Conservation (phyloP, 306 rosid species). For the Lathyrus sativus region DNA sequence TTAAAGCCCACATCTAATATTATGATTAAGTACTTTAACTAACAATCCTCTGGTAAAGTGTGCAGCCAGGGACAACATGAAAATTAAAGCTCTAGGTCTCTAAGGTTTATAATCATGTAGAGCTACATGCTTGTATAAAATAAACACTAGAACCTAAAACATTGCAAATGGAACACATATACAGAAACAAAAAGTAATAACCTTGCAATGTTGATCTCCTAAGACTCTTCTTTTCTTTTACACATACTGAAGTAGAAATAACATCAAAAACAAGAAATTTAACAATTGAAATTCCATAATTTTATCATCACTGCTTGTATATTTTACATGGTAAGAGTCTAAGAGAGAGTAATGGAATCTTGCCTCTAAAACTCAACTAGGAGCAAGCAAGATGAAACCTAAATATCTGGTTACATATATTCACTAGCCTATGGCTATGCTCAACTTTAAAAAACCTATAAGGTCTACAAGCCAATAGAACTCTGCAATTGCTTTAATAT, state of each 20-base stretch:
- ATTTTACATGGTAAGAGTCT: background rate
- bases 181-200: too few relatives aligned
- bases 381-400: conserved; percentile 20
- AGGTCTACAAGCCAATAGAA: background rate
- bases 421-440: conserved; percentile 18
- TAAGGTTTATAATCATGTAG: too few relatives aligned
- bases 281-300: background rate
- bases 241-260: conserved; percentile 4
- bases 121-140: too few relatives aligned
- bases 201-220: background rate
- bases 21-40: too few relatives aligned
- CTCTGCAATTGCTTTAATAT: conserved; percentile 10
- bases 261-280: conserved; percentile 13
- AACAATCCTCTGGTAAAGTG: too few relatives aligned
- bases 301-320: conserved; percentile 4
- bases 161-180: too few relatives aligned
- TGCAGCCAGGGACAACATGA: too few relatives aligned
- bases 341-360: conserved; percentile 9
- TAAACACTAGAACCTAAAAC: too few relatives aligned
- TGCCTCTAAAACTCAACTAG: conserved; percentile 19
- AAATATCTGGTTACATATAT: background rate
- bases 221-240: background rate
- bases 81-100: too few relatives aligned
- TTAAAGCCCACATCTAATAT: too few relatives aligned
- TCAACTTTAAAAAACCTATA: conserved; percentile 15